Conservation (phyloP, 768 basidiomycete genomes). For the Pisolithus orientalis region DNA sequence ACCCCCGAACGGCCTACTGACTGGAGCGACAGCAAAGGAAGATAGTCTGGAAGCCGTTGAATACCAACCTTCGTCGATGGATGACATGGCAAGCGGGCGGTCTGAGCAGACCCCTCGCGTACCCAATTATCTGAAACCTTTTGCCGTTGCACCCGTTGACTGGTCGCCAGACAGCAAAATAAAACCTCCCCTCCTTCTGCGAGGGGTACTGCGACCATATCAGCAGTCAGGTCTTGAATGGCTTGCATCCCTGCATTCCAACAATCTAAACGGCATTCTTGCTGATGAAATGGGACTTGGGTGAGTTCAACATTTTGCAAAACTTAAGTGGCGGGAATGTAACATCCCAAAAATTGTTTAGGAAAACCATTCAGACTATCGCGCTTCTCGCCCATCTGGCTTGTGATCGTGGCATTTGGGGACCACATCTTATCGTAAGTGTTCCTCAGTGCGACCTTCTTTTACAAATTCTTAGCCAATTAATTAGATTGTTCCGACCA, state of each 20-base stretch:
- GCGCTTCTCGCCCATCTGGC: conserved; percentile 89
- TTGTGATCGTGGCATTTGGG: conserved; percentile 86
- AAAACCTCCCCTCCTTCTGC: conserved; percentile 66
- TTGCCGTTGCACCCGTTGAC: conserved; percentile 63
- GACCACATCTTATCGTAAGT: conserved; percentile 80
- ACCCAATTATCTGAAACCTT: conserved; percentile 58
- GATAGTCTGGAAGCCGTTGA: background rate
- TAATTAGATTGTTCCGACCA: conserved; percentile 76
- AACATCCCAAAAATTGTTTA: conserved; percentile 24
- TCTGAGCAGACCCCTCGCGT: conserved; percentile 31
- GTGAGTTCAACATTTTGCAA: conserved; percentile 37
- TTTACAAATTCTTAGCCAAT: conserved; percentile 14
- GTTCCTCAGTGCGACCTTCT: background rate
- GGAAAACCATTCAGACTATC: conserved; percentile 96
- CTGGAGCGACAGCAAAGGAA: background rate
- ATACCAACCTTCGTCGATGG: background rate
- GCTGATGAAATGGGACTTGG: conserved; percentile 96
- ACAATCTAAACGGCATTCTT: conserved; percentile 75
- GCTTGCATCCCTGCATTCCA: conserved; percentile 82
- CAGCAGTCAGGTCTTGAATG: conserved; percentile 92
- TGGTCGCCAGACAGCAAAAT: conserved; percentile 58
- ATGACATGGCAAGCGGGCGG: conserved; percentile 34
- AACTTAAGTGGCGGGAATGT: background rate
- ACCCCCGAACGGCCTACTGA: background rate
- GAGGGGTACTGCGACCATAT: conserved; percentile 86